A percentile compares a stretch with the other conserved stretches of the same genome.
phyloP scores from a whole-genome alignment of 768 basidiomycete genomes.

The Ramaria rubella region DNA sequence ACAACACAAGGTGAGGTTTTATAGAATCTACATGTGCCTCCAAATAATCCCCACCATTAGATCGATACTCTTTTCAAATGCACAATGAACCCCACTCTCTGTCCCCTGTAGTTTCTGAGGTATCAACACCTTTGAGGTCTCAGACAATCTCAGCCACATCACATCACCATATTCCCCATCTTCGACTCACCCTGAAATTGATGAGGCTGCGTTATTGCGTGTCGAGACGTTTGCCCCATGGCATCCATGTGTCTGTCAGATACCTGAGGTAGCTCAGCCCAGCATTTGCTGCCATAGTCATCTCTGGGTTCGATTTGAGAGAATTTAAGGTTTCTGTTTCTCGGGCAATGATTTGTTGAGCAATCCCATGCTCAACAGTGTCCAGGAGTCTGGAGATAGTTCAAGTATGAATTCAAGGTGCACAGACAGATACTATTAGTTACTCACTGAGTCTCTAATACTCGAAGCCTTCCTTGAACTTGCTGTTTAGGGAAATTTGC shows the following conservation, averaged over 20 bases:
- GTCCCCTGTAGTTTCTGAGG: too few species aligned
- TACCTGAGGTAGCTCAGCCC: constrained; percentile 21
- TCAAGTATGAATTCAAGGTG: neutral
- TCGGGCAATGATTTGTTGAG: neutral
- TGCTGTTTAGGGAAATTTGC: constrained; percentile 10
- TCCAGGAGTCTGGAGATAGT: neutral
- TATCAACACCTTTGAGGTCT: too few species aligned
- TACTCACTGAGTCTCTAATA: constrained; percentile 5
- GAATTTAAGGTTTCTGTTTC: neutral
- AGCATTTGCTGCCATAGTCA: neutral
- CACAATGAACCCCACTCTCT: too few species aligned
- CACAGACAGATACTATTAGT: neutral
- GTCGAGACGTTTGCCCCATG: neutral
- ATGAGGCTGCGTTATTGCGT: neutral
- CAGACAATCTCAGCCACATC: neutral
- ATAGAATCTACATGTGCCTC: too few species aligned
- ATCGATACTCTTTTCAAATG: too few species aligned
- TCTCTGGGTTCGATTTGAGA: neutral
- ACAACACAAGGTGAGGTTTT: too few species aligned
- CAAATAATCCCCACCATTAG: too few species aligned
- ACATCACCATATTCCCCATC: neutral
- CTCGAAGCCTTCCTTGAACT: constrained; percentile 1
- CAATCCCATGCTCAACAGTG: neutral
- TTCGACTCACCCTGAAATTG: neutral
- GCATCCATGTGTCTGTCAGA: constrained; percentile 22